Conservation (phyloP, 345 rosid species). For the Carallia pectinifolia region DNA sequence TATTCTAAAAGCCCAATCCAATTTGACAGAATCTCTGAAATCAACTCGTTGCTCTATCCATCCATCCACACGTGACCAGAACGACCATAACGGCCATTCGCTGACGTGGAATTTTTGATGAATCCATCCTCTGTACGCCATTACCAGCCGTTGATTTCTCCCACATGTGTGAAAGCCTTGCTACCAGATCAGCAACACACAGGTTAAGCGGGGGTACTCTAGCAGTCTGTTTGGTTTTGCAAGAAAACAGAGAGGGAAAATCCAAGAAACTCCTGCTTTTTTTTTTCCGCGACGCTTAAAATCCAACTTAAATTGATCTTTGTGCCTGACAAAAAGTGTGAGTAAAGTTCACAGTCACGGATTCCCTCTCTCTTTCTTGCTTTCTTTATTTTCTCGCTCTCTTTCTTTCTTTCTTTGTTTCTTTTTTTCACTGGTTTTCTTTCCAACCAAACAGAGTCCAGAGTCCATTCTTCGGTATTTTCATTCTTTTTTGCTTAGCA, state of each 20-base stretch:
- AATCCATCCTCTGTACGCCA: not conserved
- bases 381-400: not conserved
- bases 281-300: no score
- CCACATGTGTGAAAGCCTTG: no score
- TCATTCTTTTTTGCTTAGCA: not conserved
- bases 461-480: not conserved
- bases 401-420: not conserved
- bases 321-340: not conserved
- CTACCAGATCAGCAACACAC: no score
- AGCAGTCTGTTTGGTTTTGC: slow-evolving; percentile 6
- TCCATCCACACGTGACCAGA: not conserved
- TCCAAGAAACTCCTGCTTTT: not conserved
- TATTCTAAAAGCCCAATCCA: not conserved
- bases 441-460: not conserved
- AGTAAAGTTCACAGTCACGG: not conserved
- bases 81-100: slow-evolving; percentile 18
- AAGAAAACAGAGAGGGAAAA: not conserved
- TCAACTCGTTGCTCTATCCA: not conserved
- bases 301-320: no score
- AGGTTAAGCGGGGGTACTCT: not conserved
- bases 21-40: not conserved
- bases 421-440: not conserved
- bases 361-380: not conserved
- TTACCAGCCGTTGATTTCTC: no score
- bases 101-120: slow-evolving; percentile 16